A percentile compares a stretch with the other conserved stretches of the same genome.
Conservation (phyloP, 805 yeast genomes). For the Isabelozyma rhagii region DNA sequence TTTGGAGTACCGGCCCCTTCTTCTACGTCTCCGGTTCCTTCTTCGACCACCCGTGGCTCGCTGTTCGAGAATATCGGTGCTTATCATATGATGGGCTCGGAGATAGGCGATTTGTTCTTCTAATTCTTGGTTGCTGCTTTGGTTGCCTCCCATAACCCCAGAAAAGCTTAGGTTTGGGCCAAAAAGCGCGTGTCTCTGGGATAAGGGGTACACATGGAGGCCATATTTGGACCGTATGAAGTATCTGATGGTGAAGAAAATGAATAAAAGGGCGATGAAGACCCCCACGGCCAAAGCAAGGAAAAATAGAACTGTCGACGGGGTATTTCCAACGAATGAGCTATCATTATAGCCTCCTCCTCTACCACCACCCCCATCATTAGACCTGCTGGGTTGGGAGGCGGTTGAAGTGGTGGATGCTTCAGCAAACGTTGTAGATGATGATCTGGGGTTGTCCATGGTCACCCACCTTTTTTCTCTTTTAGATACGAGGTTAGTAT, state of each 20-base stretch:
- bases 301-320: constrained; percentile 63
- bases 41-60: constrained; percentile 20
- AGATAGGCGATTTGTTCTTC: constrained; percentile 35
- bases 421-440: not conserved
- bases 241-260: constrained; percentile 60
- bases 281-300: constrained; percentile 63
- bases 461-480: too few species aligned
- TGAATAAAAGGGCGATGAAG: constrained; percentile 50
- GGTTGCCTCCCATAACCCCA: constrained; percentile 1
- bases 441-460: not conserved
- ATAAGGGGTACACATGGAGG: constrained; percentile 40
- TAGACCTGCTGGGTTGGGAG: not conserved
- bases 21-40: constrained; percentile 38
- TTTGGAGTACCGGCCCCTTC: constrained; percentile 37
- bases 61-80: constrained; percentile 28
- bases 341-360: not conserved
- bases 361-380: not conserved
- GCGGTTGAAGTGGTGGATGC: not conserved
- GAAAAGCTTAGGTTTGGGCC: constrained; percentile 1
- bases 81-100: constrained; percentile 26
- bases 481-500: too few species aligned
- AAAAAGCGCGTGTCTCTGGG: constrained; percentile 21
- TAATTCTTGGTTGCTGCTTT: constrained; percentile 18
- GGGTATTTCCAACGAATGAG: constrained; percentile 45
- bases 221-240: constrained; percentile 58